A percentile compares a stretch with the other conserved stretches of the same genome.
Evolutionary conservation across 2,329 filamentous ascomycete species (phyloP).

Genomic region (Mariannaea elegans): DNA sequence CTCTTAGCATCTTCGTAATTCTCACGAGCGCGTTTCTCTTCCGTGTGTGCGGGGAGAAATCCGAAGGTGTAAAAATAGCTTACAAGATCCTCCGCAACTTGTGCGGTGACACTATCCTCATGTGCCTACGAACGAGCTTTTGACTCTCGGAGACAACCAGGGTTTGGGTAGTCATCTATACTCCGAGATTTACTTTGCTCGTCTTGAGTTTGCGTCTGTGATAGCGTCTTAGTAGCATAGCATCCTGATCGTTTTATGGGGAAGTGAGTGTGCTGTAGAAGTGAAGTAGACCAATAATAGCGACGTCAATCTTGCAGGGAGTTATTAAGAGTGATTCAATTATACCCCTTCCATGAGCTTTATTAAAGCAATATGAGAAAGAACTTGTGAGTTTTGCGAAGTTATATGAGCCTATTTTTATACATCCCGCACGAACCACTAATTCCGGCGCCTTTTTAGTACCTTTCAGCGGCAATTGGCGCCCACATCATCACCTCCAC

Average conservation of each 20-base stretch:
- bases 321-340: too few relatives aligned
- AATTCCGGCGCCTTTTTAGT: too few relatives aligned
- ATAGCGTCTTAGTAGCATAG: conserved; percentile 56
- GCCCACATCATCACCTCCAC: not conserved
- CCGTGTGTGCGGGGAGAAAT: conserved; percentile 45
- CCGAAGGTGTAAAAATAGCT: conserved; percentile 36
- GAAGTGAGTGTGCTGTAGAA: conserved; percentile 30
- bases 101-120: conserved; percentile 54
- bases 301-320: not conserved
- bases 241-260: conserved; percentile 43
- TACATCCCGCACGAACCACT: too few relatives aligned
- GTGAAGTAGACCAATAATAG: conserved; percentile 23
- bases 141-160: conserved; percentile 63
- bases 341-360: too few relatives aligned
- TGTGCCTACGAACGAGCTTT: conserved; percentile 63
- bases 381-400: too few relatives aligned
- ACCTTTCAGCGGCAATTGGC: too few relatives aligned
- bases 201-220: conserved; percentile 63
- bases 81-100: conserved; percentile 51
- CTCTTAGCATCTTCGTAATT: conserved; percentile 58
- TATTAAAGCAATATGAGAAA: too few relatives aligned
- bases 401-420: too few relatives aligned
- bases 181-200: conserved; percentile 62
- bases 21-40: conserved; percentile 53
- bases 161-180: conserved; percentile 56